Evolutionary conservation across 2,329 filamentous ascomycete genomes (phyloP).

Genomic region (Bertia moriformis): DNA sequence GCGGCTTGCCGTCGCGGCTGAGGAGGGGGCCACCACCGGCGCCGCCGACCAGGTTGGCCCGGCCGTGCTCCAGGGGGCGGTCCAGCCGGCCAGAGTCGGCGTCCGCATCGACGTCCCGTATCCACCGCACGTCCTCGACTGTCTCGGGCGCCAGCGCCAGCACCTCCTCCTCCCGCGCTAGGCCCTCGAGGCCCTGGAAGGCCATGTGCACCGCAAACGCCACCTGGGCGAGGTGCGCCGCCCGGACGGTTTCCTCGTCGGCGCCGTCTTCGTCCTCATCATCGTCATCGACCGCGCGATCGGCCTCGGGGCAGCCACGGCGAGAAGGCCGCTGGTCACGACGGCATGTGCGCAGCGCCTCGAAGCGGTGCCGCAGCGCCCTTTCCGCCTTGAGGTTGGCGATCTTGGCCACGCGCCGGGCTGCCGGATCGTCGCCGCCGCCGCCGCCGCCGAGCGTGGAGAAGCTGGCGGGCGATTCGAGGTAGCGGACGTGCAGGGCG

Average conservation of each 20-base stretch:
- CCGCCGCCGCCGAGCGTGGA: slow-evolving; percentile 49
- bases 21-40: slow-evolving; percentile 57
- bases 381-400: slow-evolving; percentile 74
- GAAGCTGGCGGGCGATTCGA: slow-evolving; percentile 58
- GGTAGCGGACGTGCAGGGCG: slow-evolving; percentile 59
- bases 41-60: slow-evolving; percentile 31
- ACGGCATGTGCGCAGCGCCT: slow-evolving; percentile 32
- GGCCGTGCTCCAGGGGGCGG: slow-evolving; percentile 34
- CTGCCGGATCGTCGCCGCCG: slow-evolving; percentile 32
- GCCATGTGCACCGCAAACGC: no score
- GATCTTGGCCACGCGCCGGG: slow-evolving; percentile 72
- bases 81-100: slow-evolving; percentile 43
- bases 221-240: slow-evolving; percentile 68
- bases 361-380: slow-evolving; percentile 68
- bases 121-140: slow-evolving; percentile 13
- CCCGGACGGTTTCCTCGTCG: slow-evolving; percentile 63
- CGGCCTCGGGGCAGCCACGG: slow-evolving; percentile 42
- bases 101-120: slow-evolving; percentile 4
- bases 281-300: slow-evolving; percentile 38
- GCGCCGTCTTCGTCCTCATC: slow-evolving; percentile 75
- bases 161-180: slow-evolving; percentile 72
- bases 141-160: slow-evolving; percentile 45
- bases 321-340: slow-evolving; percentile 23
- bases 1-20: slow-evolving; percentile 64
- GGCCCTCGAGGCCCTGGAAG: slow-evolving; percentile 78